A percentile compares a stretch with the other conserved stretches of the same genome.
Conservation (phyloP, 2,329 filamentous ascomycete species). For the Colletotrichum acutatum region DNA sequence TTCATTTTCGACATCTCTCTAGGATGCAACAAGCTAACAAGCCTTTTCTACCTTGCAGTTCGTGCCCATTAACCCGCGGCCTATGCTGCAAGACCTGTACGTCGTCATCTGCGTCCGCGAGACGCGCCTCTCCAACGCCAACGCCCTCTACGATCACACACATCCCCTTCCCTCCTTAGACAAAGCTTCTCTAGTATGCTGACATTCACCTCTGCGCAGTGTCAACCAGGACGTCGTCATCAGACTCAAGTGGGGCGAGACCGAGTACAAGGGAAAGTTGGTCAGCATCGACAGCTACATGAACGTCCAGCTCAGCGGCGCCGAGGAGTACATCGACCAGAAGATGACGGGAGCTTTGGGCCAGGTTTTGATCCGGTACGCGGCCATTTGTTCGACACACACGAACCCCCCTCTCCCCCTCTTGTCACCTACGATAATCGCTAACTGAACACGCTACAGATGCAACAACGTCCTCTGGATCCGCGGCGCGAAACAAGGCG, state of each 20-base stretch:
- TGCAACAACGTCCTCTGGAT: constrained; percentile 99
- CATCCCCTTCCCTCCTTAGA: background rate
- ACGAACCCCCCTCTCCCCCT: no score
- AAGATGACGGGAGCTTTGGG: constrained; percentile 87
- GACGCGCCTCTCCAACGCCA: background rate
- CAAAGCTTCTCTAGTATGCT: constrained; percentile 2
- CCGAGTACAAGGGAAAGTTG: constrained; percentile 94
- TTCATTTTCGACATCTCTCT: background rate
- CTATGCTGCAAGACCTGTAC: constrained; percentile 92
- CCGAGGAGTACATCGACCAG: constrained; percentile 91
- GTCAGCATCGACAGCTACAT: constrained; percentile 98
- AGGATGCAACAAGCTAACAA: background rate
- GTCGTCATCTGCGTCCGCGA: constrained; percentile 46
- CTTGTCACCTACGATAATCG: background rate
- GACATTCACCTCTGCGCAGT: constrained; percentile 51
- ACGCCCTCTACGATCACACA: background rate
- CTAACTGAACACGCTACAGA: constrained; percentile 52
- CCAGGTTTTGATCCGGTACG: constrained; percentile 89
- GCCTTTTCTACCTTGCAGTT: constrained; percentile 62
- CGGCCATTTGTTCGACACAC: constrained; percentile 14
- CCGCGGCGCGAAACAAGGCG: constrained; percentile 64
- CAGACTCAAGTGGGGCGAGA: constrained; percentile 97
- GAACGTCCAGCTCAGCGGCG: constrained; percentile 93
- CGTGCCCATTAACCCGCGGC: constrained; percentile 95
- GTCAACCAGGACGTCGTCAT: constrained; percentile 93